Conservation (phyloP, 225 moss, liverwort and hornwort species). For the Anthoceros angustus region DNA sequence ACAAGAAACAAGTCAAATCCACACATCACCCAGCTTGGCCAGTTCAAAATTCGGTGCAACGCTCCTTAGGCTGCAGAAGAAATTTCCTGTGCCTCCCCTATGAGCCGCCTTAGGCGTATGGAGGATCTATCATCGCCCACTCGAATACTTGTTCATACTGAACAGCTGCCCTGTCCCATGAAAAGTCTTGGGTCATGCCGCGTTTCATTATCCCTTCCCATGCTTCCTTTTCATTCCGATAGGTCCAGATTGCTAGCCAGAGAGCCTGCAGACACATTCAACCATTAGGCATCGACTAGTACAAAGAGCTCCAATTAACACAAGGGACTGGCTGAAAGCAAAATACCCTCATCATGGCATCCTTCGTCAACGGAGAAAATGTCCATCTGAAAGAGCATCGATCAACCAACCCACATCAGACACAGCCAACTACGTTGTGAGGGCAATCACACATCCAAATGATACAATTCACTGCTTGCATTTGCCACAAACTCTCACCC, state of each 20-base stretch:
- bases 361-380: constrained; percentile 66
- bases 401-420: not conserved
- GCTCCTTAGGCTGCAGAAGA: no score
- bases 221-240: constrained; percentile 34
- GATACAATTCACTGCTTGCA: no score
- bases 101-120: constrained; percentile 37
- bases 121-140: constrained; percentile 85
- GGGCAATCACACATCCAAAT: not conserved
- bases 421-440: not conserved
- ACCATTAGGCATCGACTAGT: not conserved
- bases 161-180: constrained; percentile 79
- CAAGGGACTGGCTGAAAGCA: not conserved
- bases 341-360: constrained; percentile 41
- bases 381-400: constrained; percentile 39
- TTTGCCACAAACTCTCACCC: constrained; percentile 20
- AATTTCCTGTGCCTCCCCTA: no score
- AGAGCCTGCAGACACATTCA: constrained; percentile 16
- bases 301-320: not conserved
- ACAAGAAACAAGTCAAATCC: no score
- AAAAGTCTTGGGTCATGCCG: constrained; percentile 81
- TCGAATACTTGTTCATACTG: constrained; percentile 99
- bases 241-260: constrained; percentile 62
- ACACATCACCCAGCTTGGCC: no score
- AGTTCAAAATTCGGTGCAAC: no score
- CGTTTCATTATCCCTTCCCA: constrained; percentile 61